Evolutionary conservation across 208 protist genomes (phyloP), one percentile per base, ranked within the genome.

Genomic region (Trypanosoma melophagium): DNA sequence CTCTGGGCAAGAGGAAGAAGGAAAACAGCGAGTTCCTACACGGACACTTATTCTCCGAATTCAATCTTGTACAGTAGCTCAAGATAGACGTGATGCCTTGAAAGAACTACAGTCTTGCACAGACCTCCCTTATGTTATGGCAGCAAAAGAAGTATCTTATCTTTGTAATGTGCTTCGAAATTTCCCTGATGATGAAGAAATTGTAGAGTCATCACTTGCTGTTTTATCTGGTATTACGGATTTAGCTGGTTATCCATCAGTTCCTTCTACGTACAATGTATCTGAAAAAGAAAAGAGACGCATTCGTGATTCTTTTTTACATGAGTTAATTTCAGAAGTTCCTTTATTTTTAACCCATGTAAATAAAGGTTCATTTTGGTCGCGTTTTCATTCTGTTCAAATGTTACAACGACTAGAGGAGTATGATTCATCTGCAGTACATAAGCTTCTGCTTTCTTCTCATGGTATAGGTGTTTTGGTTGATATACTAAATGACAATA

Each of bases 51-150:
- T 95, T n/a, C 58, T 88, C 13, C 89, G 89, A 25, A 66, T 92
- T 21, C 66, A 91, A 40, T 85, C 83, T 1, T 95, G 89, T 73
- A 83, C 76, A 21, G 80, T 95, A n/a, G 70, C 79, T 25, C 89
- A 95, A 66, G 89, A 95, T 71, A 71, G 85, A 24, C 86, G 89
- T 50, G 86, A 95, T 22, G 86, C 89, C 8, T 64, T 93, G 47
- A 74, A 64, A 12, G 81, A 86, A 38, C 69, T 95, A 5, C 44
- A 81, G 57, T 55, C 54, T 14, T 80, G 76, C 40, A 28, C 70
- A 2, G 83, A 90, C 31, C 78, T 94, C 10, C 83, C 84, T 7
- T 84, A 81, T 66, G 79, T 77, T 0, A 73, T 91, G 41, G 65
- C 80, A 7, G 52, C 71, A 5, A 64, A 69, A 12, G 81, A 88